Evolutionary conservation across 345 rosid genomes (phyloP), one percentile per base, ranked within the genome.

Genomic region (Eucalyptus shirleyi): DNA sequence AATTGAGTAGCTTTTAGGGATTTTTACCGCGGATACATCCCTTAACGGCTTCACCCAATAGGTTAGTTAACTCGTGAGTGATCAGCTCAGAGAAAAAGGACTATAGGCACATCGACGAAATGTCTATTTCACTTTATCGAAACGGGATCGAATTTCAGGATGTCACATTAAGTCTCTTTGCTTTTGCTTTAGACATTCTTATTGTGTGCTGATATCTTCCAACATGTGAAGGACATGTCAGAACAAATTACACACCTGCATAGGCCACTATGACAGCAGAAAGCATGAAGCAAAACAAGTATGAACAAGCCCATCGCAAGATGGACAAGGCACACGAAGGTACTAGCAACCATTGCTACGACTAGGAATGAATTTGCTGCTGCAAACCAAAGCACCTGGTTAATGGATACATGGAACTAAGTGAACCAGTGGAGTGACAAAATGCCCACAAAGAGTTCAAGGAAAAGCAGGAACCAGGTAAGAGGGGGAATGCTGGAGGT

Each of bases 261-360:
- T 90, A 98, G 89, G 37, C 98, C 94, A 91, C 87, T 91, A 92
- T 98, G 97, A 93, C 97, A 96, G 91, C 96, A 93, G 32, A 94
- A 89, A 86, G 93, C 96, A 92, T 97, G 96, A 89, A 96, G 93
- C 45, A 92, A 91, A 17, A 96, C 91, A 89, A 96, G 96, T 88
- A 94, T 90, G 87, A 94, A 92, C 87, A 97, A 94, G 91, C 99
- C 44, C 44, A 42, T 42, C 26, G 98, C 98, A 16, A 98, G 99
- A 92, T 97, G 99, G 89, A 98, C 96, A 89, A 96, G 91, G 92
- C 94, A 92, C 67, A 93, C 96, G 92, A 97, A 92, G 87, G 91
- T 88, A 93, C 95, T 93, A 53, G 97, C 96, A 86, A 87, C 92
- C 86, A 94, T 90, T 88, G 95, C 92, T 86, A 94, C 92, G 89